Evolutionary conservation across 2,329 filamentous ascomycete genomes (phyloP).

Genomic region (Colletotrichum costaricense): DNA sequence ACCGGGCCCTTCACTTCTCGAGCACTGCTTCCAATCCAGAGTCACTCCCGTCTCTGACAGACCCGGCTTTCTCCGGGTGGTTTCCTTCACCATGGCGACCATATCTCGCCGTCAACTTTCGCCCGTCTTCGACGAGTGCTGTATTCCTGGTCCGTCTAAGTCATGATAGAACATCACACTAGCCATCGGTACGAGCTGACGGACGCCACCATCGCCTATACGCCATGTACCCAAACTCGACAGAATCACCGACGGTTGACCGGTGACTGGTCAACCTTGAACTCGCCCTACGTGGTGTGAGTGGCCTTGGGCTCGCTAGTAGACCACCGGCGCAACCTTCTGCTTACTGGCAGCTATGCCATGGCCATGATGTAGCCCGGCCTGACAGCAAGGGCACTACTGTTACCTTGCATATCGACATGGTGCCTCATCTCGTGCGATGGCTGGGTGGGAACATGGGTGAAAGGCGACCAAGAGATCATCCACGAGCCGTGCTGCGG

Average conservation of each 20-base stretch:
- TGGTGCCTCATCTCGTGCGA: neutral
- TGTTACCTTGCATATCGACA: neutral
- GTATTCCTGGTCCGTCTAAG: neutral
- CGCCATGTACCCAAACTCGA: neutral
- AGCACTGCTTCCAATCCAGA: neutral
- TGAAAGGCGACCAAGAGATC: conserved; percentile 4
- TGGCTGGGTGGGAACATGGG: neutral
- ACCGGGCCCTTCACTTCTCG: neutral
- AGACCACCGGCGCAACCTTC: neutral
- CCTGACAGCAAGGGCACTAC: conserved; percentile 1
- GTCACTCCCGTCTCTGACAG: neutral
- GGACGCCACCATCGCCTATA: neutral
- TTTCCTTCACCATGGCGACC: neutral
- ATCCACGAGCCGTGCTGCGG: conserved; percentile 18
- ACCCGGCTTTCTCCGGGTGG: neutral
- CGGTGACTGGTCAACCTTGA: neutral
- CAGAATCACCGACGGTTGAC: neutral
- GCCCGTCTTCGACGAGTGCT: neutral
- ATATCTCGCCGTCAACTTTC: neutral
- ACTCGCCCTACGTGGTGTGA: neutral
- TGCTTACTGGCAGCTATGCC: neutral
- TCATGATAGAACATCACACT: neutral
- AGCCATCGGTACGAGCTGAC: conserved; percentile 7
- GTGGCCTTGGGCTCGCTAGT: conserved; percentile 2
- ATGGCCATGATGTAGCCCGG: conserved; percentile 5